Conservation (phyloP, 1,139 yeast species). For the Blastobotrys illinoisensis region DNA sequence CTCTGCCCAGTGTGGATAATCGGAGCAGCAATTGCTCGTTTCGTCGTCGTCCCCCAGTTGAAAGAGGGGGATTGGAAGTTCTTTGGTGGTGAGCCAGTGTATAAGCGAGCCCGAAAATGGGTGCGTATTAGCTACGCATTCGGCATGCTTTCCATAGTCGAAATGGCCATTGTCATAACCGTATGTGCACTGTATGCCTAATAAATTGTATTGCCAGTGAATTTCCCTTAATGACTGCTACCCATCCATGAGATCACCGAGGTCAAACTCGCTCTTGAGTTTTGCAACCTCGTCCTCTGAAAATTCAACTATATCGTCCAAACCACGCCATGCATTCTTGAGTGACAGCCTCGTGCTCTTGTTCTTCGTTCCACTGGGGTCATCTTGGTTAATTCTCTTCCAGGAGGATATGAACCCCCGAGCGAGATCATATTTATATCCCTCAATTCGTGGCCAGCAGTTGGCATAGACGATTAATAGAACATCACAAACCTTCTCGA, state of each 20-base stretch:
- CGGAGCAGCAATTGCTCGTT: not conserved
- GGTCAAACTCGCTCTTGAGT: not conserved
- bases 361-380: not conserved
- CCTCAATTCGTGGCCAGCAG: slow-evolving; percentile 33
- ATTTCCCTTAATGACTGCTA: not conserved
- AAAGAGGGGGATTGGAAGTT: not conserved
- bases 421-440: slow-evolving; percentile 33
- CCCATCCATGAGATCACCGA: not conserved
- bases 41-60: not conserved
- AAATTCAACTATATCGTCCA: slow-evolving; percentile 4
- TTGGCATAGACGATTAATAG: slow-evolving; percentile 23
- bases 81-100: not conserved
- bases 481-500: slow-evolving; percentile 19
- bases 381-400: slow-evolving; percentile 9
- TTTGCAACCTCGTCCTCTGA: not conserved
- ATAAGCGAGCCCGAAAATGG: not conserved
- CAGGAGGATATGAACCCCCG: slow-evolving; percentile 31
- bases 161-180: not conserved
- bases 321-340: slow-evolving; percentile 5
- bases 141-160: not conserved
- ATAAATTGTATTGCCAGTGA: not conserved
- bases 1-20: not conserved
- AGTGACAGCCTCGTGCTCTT: not conserved
- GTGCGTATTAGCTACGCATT: not conserved
- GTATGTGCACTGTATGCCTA: not conserved